Conservation (phyloP, 805 yeast species). For the Ogataea henricii region DNA sequence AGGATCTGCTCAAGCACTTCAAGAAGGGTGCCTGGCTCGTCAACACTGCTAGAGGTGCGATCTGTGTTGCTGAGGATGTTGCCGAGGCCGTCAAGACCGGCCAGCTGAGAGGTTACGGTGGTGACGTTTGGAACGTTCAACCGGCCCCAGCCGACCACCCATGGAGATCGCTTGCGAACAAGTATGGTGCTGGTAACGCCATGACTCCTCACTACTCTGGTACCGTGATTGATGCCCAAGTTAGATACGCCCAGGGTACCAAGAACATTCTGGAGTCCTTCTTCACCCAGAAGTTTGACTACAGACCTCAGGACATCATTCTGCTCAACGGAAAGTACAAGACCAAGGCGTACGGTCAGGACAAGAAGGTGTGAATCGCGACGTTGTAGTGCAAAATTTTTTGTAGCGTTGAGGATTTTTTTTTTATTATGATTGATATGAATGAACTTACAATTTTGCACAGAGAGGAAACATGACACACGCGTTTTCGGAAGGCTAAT, state of each 20-base stretch:
- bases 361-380: conserved; percentile 34
- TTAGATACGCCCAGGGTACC: conserved; percentile 70
- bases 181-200: conserved; percentile 74
- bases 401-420: background rate
- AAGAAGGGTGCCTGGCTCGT: conserved; percentile 74
- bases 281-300: conserved; percentile 62
- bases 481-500: background rate
- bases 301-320: conserved; percentile 75
- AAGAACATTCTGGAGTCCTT: conserved; percentile 63
- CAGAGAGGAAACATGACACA: background rate
- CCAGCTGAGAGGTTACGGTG: conserved; percentile 76
- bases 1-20: conserved; percentile 64
- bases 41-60: conserved; percentile 83
- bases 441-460: background rate
- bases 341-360: conserved; percentile 69
- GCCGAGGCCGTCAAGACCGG: conserved; percentile 73
- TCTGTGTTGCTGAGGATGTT: conserved; percentile 69
- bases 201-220: conserved; percentile 86
- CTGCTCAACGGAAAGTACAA: conserved; percentile 71
- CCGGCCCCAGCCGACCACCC: conserved; percentile 80
- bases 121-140: conserved; percentile 85
- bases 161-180: conserved; percentile 70
- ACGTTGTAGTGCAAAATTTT: background rate
- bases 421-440: background rate
- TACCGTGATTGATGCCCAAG: conserved; percentile 78